Base-by-base conservation (phyloP, 2,329 filamentous ascomycete genomes). In the Penicillium sp. region DNA sequence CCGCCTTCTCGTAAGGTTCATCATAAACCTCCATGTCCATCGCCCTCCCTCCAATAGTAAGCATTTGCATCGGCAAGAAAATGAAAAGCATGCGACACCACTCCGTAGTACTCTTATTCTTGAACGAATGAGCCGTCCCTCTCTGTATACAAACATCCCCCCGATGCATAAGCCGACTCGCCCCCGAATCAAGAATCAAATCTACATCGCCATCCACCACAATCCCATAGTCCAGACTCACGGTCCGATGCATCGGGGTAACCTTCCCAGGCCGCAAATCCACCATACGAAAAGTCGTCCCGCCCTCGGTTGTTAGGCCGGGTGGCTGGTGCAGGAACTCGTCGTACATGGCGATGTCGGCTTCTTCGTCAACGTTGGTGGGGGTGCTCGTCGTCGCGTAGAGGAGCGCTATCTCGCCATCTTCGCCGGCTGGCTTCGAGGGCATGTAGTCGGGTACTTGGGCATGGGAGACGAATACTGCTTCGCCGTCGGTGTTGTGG, bases 31-130 rank as follows among this genome's bases (percentile, higher is more conserved):
- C 66, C 16, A 81, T 78, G 24, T 80, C 76, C 63, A 86, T 63
- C 61, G 85, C 82, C 56, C 77, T 75, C 14, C 67, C 69, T 10
- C 85, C 71, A 41, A 78, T 71, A 2, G 33, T 59, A 44, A 69
- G 25, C 33, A 59, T 59, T 24, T 63, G 45, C 55, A 68, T 67
- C 7, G 66, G 65, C 49, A 68, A 40, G 53, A 65, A 69, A 1
- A 68, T 62, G 64, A 69, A 68, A 13, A 69, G n/a, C 56, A 69
- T 41, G 9, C 67, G 63, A 41, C 60, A 64, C 67, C 67, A 69
- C 18, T 62, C 54, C 13, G 56, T 48, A 5, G 48, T 18, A 49
- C 62, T 67, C 4, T 59, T 53, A 51, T 69, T 69, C 1, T 56
- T 53, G 57, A 56, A 69, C 0, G 63, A 64, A 63, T 69, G 67